These are phyloP conservation scores for Umbelopsis isabellina DNA, from an alignment of 192 early-diverging fungal species.

Conservation along the genomic window DNA sequence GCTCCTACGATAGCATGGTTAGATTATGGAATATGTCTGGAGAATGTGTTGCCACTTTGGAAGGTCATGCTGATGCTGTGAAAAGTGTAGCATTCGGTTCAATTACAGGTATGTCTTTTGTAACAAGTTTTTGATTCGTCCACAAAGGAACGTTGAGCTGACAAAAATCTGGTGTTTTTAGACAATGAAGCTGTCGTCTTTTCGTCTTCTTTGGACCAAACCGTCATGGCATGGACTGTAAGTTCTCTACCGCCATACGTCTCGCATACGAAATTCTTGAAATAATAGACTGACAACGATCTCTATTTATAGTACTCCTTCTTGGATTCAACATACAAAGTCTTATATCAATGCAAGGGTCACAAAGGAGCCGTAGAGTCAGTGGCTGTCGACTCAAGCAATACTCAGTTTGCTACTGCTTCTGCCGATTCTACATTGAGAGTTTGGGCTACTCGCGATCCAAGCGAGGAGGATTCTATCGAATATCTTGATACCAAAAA, in stretches of 20 bases:
- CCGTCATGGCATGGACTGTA: constrained; percentile 67
- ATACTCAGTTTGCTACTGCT: constrained; percentile 68
- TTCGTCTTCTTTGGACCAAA: constrained; percentile 69
- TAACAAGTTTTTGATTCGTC: neutral
- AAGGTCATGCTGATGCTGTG: constrained; percentile 71
- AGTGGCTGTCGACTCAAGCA: constrained; percentile 62
- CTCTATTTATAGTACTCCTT: constrained; percentile 33
- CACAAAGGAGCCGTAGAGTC: constrained; percentile 82
- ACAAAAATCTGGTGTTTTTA: constrained; percentile 24
- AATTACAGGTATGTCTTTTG: constrained; percentile 46
- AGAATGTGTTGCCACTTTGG: constrained; percentile 66
- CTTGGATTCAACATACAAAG: constrained; percentile 40
- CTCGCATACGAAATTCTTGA: neutral
- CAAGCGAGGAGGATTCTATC: constrained; percentile 46
- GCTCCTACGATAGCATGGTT: constrained; percentile 83
- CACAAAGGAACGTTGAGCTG: neutral
- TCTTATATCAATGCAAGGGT: constrained; percentile 75
- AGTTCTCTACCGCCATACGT: constrained; percentile 9
- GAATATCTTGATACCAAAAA: constrained; percentile 23
- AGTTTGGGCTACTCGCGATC: constrained; percentile 74
- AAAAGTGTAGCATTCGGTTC: constrained; percentile 77
- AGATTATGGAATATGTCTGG: constrained; percentile 83
- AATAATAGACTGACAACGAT: neutral
- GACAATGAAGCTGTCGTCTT: constrained; percentile 49
- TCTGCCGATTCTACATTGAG: constrained; percentile 79